phyloP scores from a whole-genome alignment of 1,139 yeast species.

The Yamadazyma friedrichii region DNA sequence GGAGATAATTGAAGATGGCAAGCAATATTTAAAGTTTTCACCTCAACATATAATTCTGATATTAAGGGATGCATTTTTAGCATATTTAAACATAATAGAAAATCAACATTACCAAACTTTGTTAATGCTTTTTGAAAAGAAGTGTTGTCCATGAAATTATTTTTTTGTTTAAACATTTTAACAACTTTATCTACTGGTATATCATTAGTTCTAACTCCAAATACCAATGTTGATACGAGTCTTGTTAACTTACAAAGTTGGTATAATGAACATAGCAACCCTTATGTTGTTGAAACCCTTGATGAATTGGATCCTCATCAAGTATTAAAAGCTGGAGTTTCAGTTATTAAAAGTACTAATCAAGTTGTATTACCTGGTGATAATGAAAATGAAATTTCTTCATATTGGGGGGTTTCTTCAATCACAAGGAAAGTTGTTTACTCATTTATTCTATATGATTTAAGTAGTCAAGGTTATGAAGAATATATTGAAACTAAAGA shows the following conservation, averaged over 20 bases:
- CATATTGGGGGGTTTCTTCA: conserved; percentile 11
- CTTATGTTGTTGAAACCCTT: conserved; percentile 12
- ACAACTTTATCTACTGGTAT: neutral
- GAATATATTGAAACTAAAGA: conserved; percentile 1
- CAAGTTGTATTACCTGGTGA: conserved; percentile 20
- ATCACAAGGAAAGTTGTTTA: conserved; percentile 4
- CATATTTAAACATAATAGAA: too few species aligned
- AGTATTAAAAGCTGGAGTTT: conserved; percentile 18
- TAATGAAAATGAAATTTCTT: conserved; percentile 12
- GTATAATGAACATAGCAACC: conserved; percentile 4
- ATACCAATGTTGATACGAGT: conserved; percentile 4
- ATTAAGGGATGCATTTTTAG: too few species aligned
- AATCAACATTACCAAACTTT: too few species aligned
- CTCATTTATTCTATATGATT: conserved; percentile 13
- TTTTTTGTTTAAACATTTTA: too few species aligned
- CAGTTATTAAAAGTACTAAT: conserved; percentile 13
- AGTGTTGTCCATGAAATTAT: too few species aligned
- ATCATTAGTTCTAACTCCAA: conserved; percentile 4
- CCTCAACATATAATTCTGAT: too few species aligned
- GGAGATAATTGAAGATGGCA: neutral
- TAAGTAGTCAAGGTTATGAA: conserved; percentile 3
- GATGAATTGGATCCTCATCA: conserved; percentile 15
- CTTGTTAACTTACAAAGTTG: conserved; percentile 6
- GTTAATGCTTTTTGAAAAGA: too few species aligned
- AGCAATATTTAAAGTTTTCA: too few species aligned